Percentiles rank a stretch among this genome's conserved stretches.
Evolutionary conservation across 1,284 basidiomycete species (phyloP).

Genomic region (Boletellus deceptivus): DNA sequence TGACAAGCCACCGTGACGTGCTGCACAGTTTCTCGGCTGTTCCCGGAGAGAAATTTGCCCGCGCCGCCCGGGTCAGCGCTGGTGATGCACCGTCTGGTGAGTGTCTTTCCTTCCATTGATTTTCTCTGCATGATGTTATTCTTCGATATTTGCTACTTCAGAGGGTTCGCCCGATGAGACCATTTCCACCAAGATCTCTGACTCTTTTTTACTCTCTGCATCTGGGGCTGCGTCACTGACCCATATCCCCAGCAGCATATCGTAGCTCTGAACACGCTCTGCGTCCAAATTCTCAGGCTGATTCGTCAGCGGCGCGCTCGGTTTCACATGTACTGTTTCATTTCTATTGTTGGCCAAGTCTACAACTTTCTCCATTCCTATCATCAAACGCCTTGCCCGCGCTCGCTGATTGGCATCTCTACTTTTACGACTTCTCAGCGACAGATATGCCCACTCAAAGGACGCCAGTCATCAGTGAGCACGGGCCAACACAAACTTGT

Average conservation of each 20-base stretch:
- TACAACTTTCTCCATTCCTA: too few relatives aligned
- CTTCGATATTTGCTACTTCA: constrained; percentile 81
- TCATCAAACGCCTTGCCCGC: too few relatives aligned
- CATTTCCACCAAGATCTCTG: constrained; percentile 83
- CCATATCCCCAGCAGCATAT: neutral
- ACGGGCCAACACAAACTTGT: neutral
- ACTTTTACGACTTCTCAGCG: neutral
- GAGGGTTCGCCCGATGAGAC: constrained; percentile 75
- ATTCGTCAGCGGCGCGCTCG: neutral
- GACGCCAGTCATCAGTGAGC: constrained; percentile 60
- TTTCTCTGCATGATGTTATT: constrained; percentile 48
- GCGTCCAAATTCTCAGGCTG: neutral
- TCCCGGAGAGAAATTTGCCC: constrained; percentile 20
- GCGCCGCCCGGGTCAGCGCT: neutral
- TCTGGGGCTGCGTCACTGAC: constrained; percentile 9
- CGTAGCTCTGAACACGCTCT: neutral
- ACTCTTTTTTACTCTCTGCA: constrained; percentile 22
- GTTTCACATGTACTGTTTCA: too few relatives aligned
- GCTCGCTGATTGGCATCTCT: neutral
- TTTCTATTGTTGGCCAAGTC: too few relatives aligned
- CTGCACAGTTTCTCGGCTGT: constrained; percentile 43
- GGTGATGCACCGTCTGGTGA: constrained; percentile 13
- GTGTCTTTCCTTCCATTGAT: constrained; percentile 1
- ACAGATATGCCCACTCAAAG: constrained; percentile 4
- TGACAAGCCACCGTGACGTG: constrained; percentile 59